Base-by-base conservation (phyloP, 371 early-diverging fungal genomes). In the Mucor circinelloides region DNA sequence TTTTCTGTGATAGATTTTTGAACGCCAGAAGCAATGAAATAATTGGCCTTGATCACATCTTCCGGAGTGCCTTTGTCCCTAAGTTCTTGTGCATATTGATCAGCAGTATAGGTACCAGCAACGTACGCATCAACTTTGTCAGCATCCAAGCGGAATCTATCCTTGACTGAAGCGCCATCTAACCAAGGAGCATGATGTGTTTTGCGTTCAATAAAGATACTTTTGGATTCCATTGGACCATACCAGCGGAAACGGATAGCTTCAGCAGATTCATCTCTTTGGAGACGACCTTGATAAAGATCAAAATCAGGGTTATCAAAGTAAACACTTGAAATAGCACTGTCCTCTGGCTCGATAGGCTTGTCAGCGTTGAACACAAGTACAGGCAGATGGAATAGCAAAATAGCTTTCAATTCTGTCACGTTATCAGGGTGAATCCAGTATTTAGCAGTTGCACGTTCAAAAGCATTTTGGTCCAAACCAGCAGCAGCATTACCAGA, bases 401-500 rank as follows among this genome's bases (percentile, higher is more conserved):
- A 91, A 68, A 89, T 86, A 34, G 93, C 90, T 76, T 97, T 96
- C 64, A 99, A 87, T 72, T 98, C 97, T 42, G 94, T 95, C 36
- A 99, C 90, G 76, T 99, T 98, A 76, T 99, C 98, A 4, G 95
- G 94, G 71, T 97, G 97, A 2, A 99, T 94, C 99, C 99, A 99
- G 79, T 97, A 99, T 83, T 99, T 96, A 61, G 93, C 93, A 12
- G 96, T 95, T 15, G 91, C 87, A 28, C 95, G 83, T 28, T 96
- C 93, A 80, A 94, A 91, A 60, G 90, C 89, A 64, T 85, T 87
- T 55, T 64, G 87, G 12, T 87, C 83, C 8, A 86, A 86, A 31
- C 89, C 90, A 34, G 90, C 86, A 38, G 87, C 79, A 38, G 89
- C 84, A 59, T 81, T 81, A 15, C 82, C 82, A 32, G 70, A 78